Conservation (phyloP, 2,329 filamentous ascomycete genomes). For the Myotisia sp. region DNA sequence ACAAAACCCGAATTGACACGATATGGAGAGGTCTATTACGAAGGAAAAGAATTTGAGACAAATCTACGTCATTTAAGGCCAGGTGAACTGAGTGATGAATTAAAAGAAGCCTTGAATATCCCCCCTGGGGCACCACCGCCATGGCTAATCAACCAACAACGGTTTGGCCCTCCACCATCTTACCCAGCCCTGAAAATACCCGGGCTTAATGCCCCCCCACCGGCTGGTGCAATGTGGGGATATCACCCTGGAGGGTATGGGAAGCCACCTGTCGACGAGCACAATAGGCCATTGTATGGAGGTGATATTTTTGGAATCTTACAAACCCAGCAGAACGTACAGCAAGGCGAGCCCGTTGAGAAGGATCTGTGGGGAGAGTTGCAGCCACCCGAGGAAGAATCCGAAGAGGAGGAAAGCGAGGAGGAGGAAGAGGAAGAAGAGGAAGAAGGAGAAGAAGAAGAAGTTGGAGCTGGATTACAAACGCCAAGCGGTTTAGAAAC, state of each 20-base stretch:
- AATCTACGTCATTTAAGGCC: conserved; percentile 81
- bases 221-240: conserved; percentile 79
- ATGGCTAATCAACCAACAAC: conserved; percentile 94
- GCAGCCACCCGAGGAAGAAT: conserved; percentile 63
- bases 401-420: conserved; percentile 45
- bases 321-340: conserved; percentile 45
- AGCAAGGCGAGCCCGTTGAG: conserved; percentile 67
- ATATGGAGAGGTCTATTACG: conserved; percentile 98
- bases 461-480: conserved; percentile 50
- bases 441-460: conserved; percentile 48
- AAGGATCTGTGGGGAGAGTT: conserved; percentile 84
- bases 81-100: conserved; percentile 74
- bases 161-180: conserved; percentile 80
- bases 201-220: conserved; percentile 84
- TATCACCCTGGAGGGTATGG: conserved; percentile 93
- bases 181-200: conserved; percentile 93
- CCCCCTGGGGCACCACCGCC: conserved; percentile 83
- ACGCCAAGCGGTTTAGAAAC: conserved; percentile 68
- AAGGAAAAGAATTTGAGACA: conserved; percentile 95
- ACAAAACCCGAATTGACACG: conserved; percentile 87
- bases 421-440: conserved; percentile 62
- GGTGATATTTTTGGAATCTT: conserved; percentile 85
- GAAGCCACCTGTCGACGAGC: conserved; percentile 88
- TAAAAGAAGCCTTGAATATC: conserved; percentile 88
- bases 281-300: conserved; percentile 78